These are phyloP conservation scores for Amesomyces nigricolor DNA, from an alignment of 2,329 filamentous ascomycete genomes.

Conservation along the genomic window DNA sequence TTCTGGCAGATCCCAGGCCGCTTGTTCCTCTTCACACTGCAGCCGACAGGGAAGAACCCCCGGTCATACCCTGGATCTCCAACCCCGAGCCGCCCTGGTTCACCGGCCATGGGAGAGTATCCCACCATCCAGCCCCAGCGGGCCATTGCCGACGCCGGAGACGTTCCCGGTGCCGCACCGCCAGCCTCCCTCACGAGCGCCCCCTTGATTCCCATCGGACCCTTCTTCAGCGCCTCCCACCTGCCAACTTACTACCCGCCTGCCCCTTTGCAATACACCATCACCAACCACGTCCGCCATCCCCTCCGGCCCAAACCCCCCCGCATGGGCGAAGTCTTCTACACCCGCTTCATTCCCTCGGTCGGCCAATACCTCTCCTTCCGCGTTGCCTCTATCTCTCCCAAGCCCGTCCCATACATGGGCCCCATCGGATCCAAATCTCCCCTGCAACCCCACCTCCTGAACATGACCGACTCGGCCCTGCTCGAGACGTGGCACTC, in stretches of 20 bases:
- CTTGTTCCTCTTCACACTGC: slow-evolving; percentile 80
- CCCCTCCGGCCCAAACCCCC: slow-evolving; percentile 84
- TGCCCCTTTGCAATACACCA: slow-evolving; percentile 71
- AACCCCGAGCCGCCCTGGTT: slow-evolving; percentile 47
- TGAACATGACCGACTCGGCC: slow-evolving; percentile 44
- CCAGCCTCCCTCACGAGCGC: slow-evolving; percentile 32
- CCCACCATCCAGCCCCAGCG: slow-evolving; percentile 22
- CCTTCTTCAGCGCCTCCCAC: slow-evolving; percentile 77
- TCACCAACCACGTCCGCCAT: slow-evolving; percentile 74
- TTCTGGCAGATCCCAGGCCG: slow-evolving; percentile 93
- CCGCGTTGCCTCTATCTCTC: slow-evolving; percentile 68
- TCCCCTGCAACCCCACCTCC: slow-evolving; percentile 38
- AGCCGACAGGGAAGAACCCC: slow-evolving; percentile 41
- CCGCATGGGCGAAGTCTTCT: slow-evolving; percentile 85
- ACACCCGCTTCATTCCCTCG: slow-evolving; percentile 79
- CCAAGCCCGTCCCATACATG: slow-evolving; percentile 56
- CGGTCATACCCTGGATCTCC: slow-evolving; percentile 46
- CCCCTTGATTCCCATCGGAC: slow-evolving; percentile 49
- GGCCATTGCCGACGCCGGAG: slow-evolving; percentile 29
- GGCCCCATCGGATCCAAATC: slow-evolving; percentile 49
- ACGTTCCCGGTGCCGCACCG: slow-evolving; percentile 37
- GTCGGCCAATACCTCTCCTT: slow-evolving; percentile 82
- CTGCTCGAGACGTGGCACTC: slow-evolving; percentile 86
- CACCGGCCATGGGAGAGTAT: slow-evolving; percentile 37
- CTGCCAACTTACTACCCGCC: slow-evolving; percentile 89